phyloP scores from a whole-genome alignment of 176 grass and related monocot species.

The Triticum dicoccoides region DNA sequence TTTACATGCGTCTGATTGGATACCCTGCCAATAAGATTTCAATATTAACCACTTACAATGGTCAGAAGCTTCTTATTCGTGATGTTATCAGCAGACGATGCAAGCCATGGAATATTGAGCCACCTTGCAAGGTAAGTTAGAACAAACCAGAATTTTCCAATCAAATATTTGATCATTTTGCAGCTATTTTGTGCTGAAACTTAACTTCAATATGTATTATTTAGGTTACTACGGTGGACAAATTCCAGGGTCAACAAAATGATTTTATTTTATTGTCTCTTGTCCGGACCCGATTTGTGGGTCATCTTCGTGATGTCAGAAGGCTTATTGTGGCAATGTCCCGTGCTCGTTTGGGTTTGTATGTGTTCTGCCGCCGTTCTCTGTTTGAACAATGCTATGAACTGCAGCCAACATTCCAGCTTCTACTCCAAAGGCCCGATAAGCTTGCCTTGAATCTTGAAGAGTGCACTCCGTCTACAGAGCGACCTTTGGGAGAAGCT shows the following conservation, averaged over 20 bases:
- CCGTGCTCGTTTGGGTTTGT: conserved; percentile 82
- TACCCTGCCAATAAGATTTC: conserved; percentile 93
- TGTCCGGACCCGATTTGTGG: conserved; percentile 90
- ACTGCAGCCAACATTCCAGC: conserved; percentile 89
- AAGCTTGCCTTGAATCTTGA: conserved; percentile 82
- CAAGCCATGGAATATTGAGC: conserved; percentile 82
- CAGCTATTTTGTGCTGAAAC: conserved; percentile 22
- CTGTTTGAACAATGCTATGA: conserved; percentile 97
- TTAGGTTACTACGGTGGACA: conserved; percentile 89
- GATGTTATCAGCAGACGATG: conserved; percentile 94
- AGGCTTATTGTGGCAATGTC: conserved; percentile 96
- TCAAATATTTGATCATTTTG: not conserved
- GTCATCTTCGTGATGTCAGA: conserved; percentile 94
- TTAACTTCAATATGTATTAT: conserved; percentile 15
- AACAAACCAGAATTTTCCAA: conserved; percentile 10
- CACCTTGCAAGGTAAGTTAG: conserved; percentile 77
- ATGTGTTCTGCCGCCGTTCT: conserved; percentile 77
- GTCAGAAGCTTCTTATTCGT: conserved; percentile 96
- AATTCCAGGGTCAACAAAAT: conserved; percentile 99
- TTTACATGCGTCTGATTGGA: conserved; percentile 91
- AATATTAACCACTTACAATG: conserved; percentile 97
- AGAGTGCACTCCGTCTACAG: conserved; percentile 77
- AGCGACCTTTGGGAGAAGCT: conserved; percentile 57
- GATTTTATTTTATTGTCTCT: conserved; percentile 98
- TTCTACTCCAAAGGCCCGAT: conserved; percentile 81